Conservation (phyloP, 805 yeast species). For the Scheffersomyces lignosus region DNA sequence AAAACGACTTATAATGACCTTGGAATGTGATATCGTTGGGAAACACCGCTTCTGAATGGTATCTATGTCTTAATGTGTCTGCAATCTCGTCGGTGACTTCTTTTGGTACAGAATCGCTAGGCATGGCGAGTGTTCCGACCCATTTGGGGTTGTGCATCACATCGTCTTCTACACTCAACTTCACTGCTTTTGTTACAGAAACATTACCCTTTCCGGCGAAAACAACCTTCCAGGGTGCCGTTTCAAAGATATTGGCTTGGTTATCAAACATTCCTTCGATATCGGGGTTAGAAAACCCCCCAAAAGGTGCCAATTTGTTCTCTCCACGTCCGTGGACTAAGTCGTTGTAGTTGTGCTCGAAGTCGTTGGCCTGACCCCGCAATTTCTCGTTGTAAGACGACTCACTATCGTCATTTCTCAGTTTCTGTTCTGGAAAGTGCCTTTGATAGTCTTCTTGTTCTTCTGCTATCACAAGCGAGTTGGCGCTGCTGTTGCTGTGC, state of each 20-base stretch:
- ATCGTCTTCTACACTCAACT: constrained; percentile 46
- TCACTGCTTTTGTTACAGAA: constrained; percentile 82
- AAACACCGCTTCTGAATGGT: constrained; percentile 63
- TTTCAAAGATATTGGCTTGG: constrained; percentile 48
- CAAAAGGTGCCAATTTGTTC: constrained; percentile 57
- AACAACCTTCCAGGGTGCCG: constrained; percentile 73
- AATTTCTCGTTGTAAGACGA: constrained; percentile 1
- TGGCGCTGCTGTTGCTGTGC: constrained; percentile 26
- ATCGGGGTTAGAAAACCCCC: constrained; percentile 71
- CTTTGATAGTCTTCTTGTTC: constrained; percentile 26
- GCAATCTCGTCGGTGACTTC: constrained; percentile 56
- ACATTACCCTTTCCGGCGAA: constrained; percentile 80
- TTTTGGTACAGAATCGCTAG: constrained; percentile 76
- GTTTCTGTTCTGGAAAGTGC: background rate
- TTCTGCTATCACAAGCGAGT: constrained; percentile 32
- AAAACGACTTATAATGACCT: constrained; percentile 89
- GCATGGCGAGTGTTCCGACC: constrained; percentile 93
- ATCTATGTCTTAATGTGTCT: constrained; percentile 44
- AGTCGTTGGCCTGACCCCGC: constrained; percentile 8
- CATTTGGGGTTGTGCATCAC: constrained; percentile 50
- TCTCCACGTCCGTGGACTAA: constrained; percentile 6
- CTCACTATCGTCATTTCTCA: constrained; percentile 5
- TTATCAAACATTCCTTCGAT: constrained; percentile 41
- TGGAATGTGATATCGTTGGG: constrained; percentile 78
- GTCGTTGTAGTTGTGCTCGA: constrained; percentile 5